Percentiles rank a stretch among this genome's conserved stretches.
Evolutionary conservation across 306 rosid species (phyloP).

Genomic region (Glycine tomentella): DNA sequence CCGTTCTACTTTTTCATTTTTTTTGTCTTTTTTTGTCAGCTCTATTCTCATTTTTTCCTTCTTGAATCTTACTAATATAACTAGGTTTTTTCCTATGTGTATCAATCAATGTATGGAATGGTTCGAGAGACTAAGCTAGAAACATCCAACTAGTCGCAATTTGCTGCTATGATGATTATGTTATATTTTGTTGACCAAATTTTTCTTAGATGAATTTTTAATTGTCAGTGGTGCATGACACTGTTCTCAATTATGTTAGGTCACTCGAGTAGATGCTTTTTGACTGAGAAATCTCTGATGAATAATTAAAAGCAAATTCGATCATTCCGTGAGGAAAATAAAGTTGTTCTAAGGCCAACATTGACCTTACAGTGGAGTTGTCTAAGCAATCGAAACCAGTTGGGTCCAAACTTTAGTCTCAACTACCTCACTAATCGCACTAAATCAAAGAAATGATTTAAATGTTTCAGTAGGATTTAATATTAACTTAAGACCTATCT

Average conservation of each 20-base stretch:
- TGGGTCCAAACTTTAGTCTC: conserved; percentile 60
- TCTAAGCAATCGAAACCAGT: conserved; percentile 53
- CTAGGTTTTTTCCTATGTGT: neutral
- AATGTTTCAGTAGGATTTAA: conserved; percentile 38
- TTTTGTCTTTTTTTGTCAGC: neutral
- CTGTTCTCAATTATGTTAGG: conserved; percentile 50
- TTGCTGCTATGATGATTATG: conserved; percentile 28
- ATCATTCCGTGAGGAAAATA: conserved; percentile 59
- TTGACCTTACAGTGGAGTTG: conserved; percentile 58
- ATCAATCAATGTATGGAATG: no score
- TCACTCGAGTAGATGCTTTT: conserved; percentile 56
- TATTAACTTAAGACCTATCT: conserved; percentile 33
- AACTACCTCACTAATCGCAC: conserved; percentile 47
- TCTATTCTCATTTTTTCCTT: neutral
- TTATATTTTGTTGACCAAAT: conserved; percentile 27
- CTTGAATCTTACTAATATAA: neutral
- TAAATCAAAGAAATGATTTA: conserved; percentile 49
- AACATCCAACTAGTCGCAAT: neutral
- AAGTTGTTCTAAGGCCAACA: conserved; percentile 61
- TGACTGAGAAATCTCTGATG: conserved; percentile 57
- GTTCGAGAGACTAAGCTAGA: no score
- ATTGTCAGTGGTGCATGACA: conserved; percentile 40
- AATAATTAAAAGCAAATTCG: conserved; percentile 54
- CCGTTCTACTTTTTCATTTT: neutral
- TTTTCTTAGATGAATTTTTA: conserved; percentile 27